Conservation (phyloP, 129 eudicot genomes). For the Rutidosis leptorrhynchoides region DNA sequence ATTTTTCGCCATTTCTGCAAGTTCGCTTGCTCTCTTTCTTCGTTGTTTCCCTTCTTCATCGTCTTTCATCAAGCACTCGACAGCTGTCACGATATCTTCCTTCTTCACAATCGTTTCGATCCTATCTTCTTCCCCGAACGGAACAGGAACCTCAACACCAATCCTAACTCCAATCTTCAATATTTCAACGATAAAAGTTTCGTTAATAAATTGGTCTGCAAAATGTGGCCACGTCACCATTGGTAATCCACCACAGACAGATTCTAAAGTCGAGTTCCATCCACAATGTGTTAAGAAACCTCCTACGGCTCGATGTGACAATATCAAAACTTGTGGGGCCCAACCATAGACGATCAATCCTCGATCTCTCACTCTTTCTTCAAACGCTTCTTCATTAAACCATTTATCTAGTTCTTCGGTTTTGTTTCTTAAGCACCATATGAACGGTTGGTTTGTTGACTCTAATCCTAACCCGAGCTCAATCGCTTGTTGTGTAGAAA, state of each 20-base stretch:
- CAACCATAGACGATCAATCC: slow-evolving; percentile 55
- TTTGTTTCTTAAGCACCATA: slow-evolving; percentile 44
- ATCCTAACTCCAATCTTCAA: slow-evolving; percentile 34
- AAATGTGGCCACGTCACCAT: slow-evolving; percentile 60
- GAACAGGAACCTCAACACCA: slow-evolving; percentile 9
- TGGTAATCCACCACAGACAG: slow-evolving; percentile 44
- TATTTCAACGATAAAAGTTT: slow-evolving; percentile 39
- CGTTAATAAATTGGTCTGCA: slow-evolving; percentile 58
- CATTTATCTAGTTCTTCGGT: slow-evolving; percentile 36
- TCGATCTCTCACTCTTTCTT: slow-evolving; percentile 38
- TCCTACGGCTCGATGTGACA: slow-evolving; percentile 47
- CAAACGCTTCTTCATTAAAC: slow-evolving; percentile 40
- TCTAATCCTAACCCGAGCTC: slow-evolving; percentile 59
- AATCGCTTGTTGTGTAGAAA: slow-evolving; percentile 39
- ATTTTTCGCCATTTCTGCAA: slow-evolving; percentile 45
- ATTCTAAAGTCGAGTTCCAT: slow-evolving; percentile 66
- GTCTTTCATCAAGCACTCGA: slow-evolving; percentile 37
- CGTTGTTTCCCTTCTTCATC: too few species aligned
- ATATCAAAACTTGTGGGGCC: slow-evolving; percentile 65
- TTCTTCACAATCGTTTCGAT: neutral
- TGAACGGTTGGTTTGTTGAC: slow-evolving; percentile 38
- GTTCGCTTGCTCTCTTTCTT: slow-evolving; percentile 37
- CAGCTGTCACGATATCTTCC: slow-evolving; percentile 20
- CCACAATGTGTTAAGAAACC: slow-evolving; percentile 69
- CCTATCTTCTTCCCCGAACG: neutral